phyloP scores from a whole-genome alignment of 192 early-diverging fungal genomes.

The Allomyces javanicus region DNA sequence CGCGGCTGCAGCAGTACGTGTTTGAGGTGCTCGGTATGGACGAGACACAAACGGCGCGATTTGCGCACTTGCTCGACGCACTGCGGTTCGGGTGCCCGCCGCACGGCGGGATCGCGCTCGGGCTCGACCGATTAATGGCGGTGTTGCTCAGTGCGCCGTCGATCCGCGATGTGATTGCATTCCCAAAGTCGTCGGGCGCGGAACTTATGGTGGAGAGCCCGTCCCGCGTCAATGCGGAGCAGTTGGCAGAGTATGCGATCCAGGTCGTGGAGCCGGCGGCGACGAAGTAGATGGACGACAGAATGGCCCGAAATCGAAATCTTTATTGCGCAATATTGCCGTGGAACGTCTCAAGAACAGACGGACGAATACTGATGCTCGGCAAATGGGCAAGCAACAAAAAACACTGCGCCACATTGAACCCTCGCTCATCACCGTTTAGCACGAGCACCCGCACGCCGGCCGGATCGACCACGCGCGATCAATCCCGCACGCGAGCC shows the following conservation, averaged over 20 bases:
- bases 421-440: too few species aligned
- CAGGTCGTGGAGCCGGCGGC: not conserved
- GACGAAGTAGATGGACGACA: too few species aligned
- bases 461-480: too few species aligned
- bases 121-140: conserved; percentile 57
- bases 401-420: too few species aligned
- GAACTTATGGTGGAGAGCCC: conserved; percentile 69
- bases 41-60: conserved; percentile 30
- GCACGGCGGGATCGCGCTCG: conserved; percentile 71
- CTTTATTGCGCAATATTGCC: too few species aligned
- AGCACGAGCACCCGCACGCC: too few species aligned
- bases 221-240: conserved; percentile 26
- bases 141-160: conserved; percentile 48
- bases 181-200: conserved; percentile 67
- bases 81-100: conserved; percentile 69
- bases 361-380: too few species aligned
- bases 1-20: conserved; percentile 48
- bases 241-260: conserved; percentile 50
- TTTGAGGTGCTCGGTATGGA: conserved; percentile 25
- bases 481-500: too few species aligned
- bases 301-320: too few species aligned
- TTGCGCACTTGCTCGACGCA: conserved; percentile 63
- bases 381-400: too few species aligned
- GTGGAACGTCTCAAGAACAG: too few species aligned
- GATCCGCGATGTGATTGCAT: conserved; percentile 81